phyloP scores from a whole-genome alignment of 1,139 yeast genomes.

The Scheffersomyces cryptocercus region DNA sequence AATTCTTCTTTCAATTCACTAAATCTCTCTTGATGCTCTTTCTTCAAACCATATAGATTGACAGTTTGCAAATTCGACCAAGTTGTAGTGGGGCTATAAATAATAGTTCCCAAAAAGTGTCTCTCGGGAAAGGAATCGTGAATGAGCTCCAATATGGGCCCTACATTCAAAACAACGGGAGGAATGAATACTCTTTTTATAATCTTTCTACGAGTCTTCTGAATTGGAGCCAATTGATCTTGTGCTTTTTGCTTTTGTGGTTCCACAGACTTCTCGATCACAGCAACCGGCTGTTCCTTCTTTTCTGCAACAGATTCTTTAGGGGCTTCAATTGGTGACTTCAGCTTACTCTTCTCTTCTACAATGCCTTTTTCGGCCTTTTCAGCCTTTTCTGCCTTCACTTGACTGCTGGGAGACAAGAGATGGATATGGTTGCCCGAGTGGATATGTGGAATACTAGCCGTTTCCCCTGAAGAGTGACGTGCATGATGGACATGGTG shows the following conservation, averaged over 20 bases:
- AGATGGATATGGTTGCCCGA: conserved; percentile 5
- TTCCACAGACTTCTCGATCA: background rate
- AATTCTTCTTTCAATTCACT: conserved; percentile 31
- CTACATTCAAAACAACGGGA: conserved; percentile 37
- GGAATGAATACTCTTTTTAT: background rate
- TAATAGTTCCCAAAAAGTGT: conserved; percentile 57
- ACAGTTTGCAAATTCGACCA: conserved; percentile 42
- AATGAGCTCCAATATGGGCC: conserved; percentile 48
- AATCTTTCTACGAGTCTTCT: background rate
- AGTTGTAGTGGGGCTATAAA: conserved; percentile 60
- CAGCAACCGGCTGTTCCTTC: conserved; percentile 1
- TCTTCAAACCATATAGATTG: conserved; percentile 37
- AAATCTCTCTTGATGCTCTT: conserved; percentile 33
- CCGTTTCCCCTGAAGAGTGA: conserved; percentile 1
- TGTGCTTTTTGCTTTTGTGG: background rate
- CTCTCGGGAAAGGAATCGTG: conserved; percentile 47
- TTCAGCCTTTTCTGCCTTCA: background rate
- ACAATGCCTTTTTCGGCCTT: conserved; percentile 4
- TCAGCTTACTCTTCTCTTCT: background rate
- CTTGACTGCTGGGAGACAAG: background rate
- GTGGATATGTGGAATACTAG: conserved; percentile 7
- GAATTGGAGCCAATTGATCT: background rate
- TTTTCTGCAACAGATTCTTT: too few relatives aligned
- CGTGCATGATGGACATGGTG: conserved; percentile 1
- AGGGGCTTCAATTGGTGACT: too few relatives aligned